These are phyloP conservation scores for Raphanus raphanistrum DNA, from an alignment of 345 rosid species.

Conservation along the genomic window DNA sequence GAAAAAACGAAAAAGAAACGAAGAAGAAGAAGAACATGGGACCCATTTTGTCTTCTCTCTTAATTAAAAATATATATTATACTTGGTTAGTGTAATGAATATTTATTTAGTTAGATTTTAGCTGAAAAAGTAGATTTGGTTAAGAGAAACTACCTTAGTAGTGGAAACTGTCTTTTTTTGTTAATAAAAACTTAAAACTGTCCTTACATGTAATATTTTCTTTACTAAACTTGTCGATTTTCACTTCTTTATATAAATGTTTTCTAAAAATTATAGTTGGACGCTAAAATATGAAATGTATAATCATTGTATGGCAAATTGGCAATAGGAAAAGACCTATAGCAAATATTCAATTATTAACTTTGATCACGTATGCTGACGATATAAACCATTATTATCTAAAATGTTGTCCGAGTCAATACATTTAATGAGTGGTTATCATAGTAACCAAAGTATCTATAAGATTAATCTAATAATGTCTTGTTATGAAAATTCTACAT, in stretches of 20 bases:
- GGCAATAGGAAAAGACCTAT: background rate
- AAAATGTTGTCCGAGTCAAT: background rate
- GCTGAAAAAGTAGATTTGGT: too few species aligned
- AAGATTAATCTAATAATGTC: background rate
- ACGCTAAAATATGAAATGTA: background rate
- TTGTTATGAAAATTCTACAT: background rate
- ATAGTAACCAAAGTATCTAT: background rate
- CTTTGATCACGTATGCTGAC: background rate
- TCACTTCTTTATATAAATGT: background rate
- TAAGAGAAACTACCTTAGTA: too few species aligned
- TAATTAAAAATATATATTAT: too few species aligned
- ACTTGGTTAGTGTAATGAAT: too few species aligned
- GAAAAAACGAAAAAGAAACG: too few species aligned
- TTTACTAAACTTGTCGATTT: slow-evolving; percentile 12
- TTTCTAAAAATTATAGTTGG: background rate
- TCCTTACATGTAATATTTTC: too few species aligned
- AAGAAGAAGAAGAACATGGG: too few species aligned
- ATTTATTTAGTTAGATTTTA: too few species aligned
- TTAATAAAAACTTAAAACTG: too few species aligned
- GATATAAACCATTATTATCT: background rate
- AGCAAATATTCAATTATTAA: background rate
- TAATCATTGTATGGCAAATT: background rate
- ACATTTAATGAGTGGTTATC: background rate
- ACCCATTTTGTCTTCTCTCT: too few species aligned
- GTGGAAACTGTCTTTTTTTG: too few species aligned